A percentile compares a stretch with the other conserved stretches of the same genome.
These are phyloP conservation scores for Chenopodium suecicum DNA, from an alignment of 148 eudicot species.

Conservation along the genomic window DNA sequence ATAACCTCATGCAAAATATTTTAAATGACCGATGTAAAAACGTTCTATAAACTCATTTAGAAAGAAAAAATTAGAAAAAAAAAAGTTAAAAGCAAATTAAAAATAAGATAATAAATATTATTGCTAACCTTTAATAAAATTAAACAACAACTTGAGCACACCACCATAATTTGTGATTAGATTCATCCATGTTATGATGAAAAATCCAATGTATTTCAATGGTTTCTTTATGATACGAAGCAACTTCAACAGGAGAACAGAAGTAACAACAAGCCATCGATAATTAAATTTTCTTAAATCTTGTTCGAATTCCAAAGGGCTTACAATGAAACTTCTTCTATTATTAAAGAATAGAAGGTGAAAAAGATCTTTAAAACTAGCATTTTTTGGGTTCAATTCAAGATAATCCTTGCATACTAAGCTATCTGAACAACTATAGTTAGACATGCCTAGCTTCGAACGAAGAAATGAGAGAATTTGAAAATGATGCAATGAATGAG, in stretches of 20 bases:
- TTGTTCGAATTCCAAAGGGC: conserved; percentile 19
- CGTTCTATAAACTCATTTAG: too few relatives aligned
- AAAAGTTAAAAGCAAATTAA: too few relatives aligned
- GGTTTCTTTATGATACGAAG: conserved; percentile 25
- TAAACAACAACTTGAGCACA: conserved; percentile 18
- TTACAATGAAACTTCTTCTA: conserved; percentile 19
- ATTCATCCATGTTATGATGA: conserved; percentile 28
- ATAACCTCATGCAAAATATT: too few relatives aligned
- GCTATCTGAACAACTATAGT: neutral
- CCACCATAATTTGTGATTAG: conserved; percentile 32
- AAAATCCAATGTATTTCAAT: conserved; percentile 28
- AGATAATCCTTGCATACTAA: conserved; percentile 35
- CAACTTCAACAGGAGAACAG: conserved; percentile 30
- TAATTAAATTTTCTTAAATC: conserved; percentile 31
- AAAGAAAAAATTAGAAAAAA: too few relatives aligned
- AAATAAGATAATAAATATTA: too few relatives aligned
- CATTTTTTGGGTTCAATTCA: conserved; percentile 35
- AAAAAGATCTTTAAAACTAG: conserved; percentile 25
- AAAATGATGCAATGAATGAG: neutral
- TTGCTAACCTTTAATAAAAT: conserved; percentile 27
- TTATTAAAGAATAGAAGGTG: conserved; percentile 25
- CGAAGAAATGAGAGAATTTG: conserved; percentile 8
- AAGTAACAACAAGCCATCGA: conserved; percentile 39
- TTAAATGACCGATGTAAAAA: too few relatives aligned
- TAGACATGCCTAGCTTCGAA: conserved; percentile 26